Evolutionary conservation across 345 rosid genomes (phyloP), one percentile per base, ranked within the genome.

Genomic region (Salix suchowensis): DNA sequence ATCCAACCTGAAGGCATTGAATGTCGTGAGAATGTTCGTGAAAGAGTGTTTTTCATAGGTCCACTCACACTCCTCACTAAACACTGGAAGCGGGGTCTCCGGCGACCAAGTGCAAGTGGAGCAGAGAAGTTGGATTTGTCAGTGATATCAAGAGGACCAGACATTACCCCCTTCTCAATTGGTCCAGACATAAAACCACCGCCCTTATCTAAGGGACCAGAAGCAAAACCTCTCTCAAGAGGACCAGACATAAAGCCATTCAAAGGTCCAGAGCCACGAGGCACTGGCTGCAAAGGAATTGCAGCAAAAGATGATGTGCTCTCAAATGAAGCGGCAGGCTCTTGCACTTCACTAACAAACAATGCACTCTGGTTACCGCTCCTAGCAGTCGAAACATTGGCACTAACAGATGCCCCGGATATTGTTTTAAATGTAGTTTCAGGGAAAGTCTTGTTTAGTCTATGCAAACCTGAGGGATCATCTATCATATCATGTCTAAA

Each of bases 371-470:
- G 94, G 81, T 90, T 90, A 65, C 93, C 90, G 36, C 97, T 92
- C 87, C 98, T 86, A 82, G 97, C 97, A 1, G 98, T 94, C 66
- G 96, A 92, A 58, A 94, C 97, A 86, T 94, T 94, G 46, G 98
- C 98, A 79, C 98, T 94, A 72, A 94, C 98, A 0, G 98, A 94
- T 26, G 98, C 98, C 78, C 98, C 98, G 0, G 98, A 94, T 78
- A 94, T 94, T n/a, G 92, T 88, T 81, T 85, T 94, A 83, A 94
- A 94, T 48, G 97, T 92, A 68, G 98, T 92, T 79, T 94, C 98
- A 7, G 89, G 91, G 71, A 94, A 85, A 75, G 82, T 82, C 86
- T 92, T 92, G 68, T 37, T 78, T 74, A 77, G 85, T 81, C 88
- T 86, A 79, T 85, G 86, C 67, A 87, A 79, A 72, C 84, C 85